Evolutionary conservation across 345 rosid species (phyloP).

Genomic region (Brassica rapa): DNA sequence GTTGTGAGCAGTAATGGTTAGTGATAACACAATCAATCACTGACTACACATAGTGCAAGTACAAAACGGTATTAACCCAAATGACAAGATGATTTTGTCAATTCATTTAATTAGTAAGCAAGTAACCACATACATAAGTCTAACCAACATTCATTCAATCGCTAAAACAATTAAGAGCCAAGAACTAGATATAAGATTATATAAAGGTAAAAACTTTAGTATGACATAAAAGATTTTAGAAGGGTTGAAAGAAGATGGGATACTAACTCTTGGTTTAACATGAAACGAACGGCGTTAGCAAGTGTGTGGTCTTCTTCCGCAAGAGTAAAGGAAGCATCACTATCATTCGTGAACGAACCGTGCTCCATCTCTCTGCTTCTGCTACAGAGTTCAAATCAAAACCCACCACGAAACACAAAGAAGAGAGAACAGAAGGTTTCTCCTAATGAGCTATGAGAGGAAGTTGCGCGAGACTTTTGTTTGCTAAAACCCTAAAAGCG

Average conservation of each 20-base stretch:
- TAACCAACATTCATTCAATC: neutral
- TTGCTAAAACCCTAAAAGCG: slow-evolving; percentile 34
- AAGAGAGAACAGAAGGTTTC: neutral
- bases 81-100: too few species aligned
- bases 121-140: neutral
- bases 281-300: slow-evolving; percentile 78
- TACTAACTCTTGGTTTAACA: slow-evolving; percentile 88
- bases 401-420: neutral
- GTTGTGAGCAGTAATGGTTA: slow-evolving; percentile 13
- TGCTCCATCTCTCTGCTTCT: slow-evolving; percentile 59
- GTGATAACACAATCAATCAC: neutral
- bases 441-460: neutral
- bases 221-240: neutral
- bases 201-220: neutral
- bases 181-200: neutral
- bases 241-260: neutral
- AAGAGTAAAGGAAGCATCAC: slow-evolving; percentile 66
- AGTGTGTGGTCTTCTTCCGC: slow-evolving; percentile 83
- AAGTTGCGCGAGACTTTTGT: neutral
- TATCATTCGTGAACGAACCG: slow-evolving; percentile 56
- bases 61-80: neutral
- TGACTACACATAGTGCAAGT: neutral
- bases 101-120: neutral
- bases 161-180: neutral
- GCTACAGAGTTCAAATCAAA: slow-evolving; percentile 4